Conservation (phyloP, 371 early-diverging fungal species). For the Mortierella sp. region DNA sequence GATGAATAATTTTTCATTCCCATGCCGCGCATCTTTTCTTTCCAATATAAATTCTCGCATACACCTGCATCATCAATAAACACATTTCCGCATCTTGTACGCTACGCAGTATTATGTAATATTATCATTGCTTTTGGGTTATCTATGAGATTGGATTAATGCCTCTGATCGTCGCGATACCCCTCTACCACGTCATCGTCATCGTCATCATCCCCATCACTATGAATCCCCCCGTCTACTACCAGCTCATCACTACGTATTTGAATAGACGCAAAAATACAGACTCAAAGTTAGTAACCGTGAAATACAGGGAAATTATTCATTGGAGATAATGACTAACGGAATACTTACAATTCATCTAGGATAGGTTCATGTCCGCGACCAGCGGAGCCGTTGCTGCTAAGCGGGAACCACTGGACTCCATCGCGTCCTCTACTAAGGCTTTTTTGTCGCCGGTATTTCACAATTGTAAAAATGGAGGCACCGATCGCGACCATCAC, state of each 20-base stretch:
- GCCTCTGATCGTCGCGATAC: constrained; percentile 9
- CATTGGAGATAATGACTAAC: background rate
- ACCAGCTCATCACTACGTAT: constrained; percentile 41
- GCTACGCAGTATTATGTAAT: background rate
- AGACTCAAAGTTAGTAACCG: too few species aligned
- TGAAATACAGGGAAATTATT: background rate
- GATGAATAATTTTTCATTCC: constrained; percentile 6
- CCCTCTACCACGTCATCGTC: background rate
- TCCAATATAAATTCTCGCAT: constrained; percentile 4
- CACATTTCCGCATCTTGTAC: constrained; percentile 8
- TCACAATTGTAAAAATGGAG: constrained; percentile 19
- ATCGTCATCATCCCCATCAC: constrained; percentile 34
- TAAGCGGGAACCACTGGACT: constrained; percentile 47
- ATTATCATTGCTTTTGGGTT: background rate
- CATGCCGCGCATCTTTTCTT: background rate
- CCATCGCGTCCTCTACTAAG: constrained; percentile 14
- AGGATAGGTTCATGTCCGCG: background rate
- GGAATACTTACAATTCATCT: constrained; percentile 38
- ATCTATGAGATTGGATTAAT: background rate
- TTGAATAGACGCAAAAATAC: background rate
- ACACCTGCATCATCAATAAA: constrained; percentile 12
- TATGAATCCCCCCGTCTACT: constrained; percentile 38
- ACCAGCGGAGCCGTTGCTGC: constrained; percentile 1
- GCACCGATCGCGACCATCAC: constrained; percentile 24
- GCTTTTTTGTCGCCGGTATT: constrained; percentile 24